A percentile compares a stretch with the other conserved stretches of the same genome.
These are phyloP conservation scores for Ramaria sp. DNA, from an alignment of 768 basidiomycete genomes.

Conservation along the genomic window DNA sequence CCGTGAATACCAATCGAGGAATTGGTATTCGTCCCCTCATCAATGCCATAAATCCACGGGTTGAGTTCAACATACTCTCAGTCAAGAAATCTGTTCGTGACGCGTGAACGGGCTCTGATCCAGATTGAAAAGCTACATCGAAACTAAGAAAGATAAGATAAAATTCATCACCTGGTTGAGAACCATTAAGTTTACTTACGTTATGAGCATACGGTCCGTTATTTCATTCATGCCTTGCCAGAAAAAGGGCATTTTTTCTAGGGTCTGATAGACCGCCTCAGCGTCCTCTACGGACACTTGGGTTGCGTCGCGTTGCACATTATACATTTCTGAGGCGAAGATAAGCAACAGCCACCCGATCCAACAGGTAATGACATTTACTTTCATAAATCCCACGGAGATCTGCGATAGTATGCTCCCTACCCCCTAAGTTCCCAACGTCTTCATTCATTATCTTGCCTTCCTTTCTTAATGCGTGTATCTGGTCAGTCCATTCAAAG, in stretches of 20 bases:
- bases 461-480: constrained; percentile 29
- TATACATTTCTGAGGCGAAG: constrained; percentile 30
- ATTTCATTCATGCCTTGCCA: constrained; percentile 42
- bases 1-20: constrained; percentile 25
- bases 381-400: constrained; percentile 44
- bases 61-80: constrained; percentile 38
- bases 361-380: constrained; percentile 20
- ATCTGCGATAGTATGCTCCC: constrained; percentile 36
- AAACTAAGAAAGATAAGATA: constrained; percentile 28
- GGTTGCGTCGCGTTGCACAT: constrained; percentile 17
- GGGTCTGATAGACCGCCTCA: constrained; percentile 32
- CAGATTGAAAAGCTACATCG: constrained; percentile 49
- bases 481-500: constrained; percentile 16
- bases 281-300: constrained; percentile 24
- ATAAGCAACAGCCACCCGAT: constrained; percentile 1
- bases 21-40: constrained; percentile 34
- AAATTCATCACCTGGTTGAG: neutral
- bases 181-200: constrained; percentile 27
- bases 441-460: neutral
- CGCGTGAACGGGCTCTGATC: constrained; percentile 31
- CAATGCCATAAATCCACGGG: constrained; percentile 42
- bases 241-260: constrained; percentile 44
- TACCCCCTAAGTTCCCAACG: constrained; percentile 17
- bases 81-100: constrained; percentile 50
- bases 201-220: constrained; percentile 47